A percentile compares a stretch with the other conserved stretches of the same genome.
These are phyloP conservation scores for Calonectria montana DNA, from an alignment of 2,329 filamentous ascomycete species.

Conservation along the genomic window DNA sequence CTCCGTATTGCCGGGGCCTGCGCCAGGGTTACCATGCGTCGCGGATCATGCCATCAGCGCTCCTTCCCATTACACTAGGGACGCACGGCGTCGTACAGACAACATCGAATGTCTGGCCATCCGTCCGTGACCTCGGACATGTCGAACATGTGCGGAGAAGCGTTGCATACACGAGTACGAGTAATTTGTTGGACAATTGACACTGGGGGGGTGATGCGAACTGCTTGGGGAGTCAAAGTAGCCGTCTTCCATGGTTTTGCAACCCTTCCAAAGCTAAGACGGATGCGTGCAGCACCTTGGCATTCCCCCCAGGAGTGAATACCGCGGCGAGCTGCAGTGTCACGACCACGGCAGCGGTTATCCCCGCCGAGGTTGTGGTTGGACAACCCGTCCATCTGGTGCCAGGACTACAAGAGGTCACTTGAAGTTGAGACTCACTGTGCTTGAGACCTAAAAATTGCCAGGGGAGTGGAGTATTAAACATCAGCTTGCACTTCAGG, in stretches of 20 bases:
- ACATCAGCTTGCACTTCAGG: not conserved
- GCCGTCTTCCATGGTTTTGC: no score
- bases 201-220: not conserved
- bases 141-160: not conserved
- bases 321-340: not conserved
- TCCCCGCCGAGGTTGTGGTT: not conserved
- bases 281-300: not conserved
- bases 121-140: not conserved
- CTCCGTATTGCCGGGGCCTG: not conserved
- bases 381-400: not conserved
- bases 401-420: not conserved
- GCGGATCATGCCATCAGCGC: not conserved
- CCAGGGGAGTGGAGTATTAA: not conserved
- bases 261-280: not conserved
- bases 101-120: not conserved
- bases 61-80: not conserved
- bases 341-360: not conserved
- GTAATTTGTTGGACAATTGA: not conserved
- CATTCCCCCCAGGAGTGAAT: not conserved
- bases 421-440: not conserved
- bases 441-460: not conserved
- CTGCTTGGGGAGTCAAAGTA: not conserved
- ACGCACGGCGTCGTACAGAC: not conserved
- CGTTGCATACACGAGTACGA: not conserved
- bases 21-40: not conserved